Percentiles rank a stretch among this genome's conserved stretches.
phyloP scores from a whole-genome alignment of 1,284 basidiomycete genomes.

The Cutaneotrichosporon curvatum region DNA sequence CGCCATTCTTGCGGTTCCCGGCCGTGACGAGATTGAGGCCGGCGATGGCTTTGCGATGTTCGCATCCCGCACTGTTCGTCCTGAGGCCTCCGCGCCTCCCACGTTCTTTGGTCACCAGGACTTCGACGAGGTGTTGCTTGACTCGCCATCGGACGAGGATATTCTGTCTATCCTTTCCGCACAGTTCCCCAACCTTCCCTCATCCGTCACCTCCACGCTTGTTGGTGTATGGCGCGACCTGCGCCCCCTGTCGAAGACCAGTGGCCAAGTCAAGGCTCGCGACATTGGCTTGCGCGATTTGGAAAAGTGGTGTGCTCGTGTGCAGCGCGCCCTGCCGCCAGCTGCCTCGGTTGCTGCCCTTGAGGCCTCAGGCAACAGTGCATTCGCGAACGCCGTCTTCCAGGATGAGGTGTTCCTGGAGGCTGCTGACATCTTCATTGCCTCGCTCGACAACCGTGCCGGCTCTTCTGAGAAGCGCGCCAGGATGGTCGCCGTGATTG shows the following conservation, averaged over 20 bases:
- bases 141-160: conserved; percentile 59
- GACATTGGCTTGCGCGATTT: conserved; percentile 74
- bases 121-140: conserved; percentile 63
- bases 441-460: conserved; percentile 55
- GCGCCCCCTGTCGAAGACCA: conserved; percentile 35
- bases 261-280: conserved; percentile 42
- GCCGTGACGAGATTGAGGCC: conserved; percentile 62
- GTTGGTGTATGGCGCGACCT: conserved; percentile 40
- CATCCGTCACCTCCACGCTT: conserved; percentile 41
- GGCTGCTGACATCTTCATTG: conserved; percentile 88
- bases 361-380: conserved; percentile 39
- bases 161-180: conserved; percentile 61
- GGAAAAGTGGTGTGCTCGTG: conserved; percentile 75
- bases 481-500: conserved; percentile 50
- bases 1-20: conserved; percentile 63
- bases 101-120: conserved; percentile 76
- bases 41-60: conserved; percentile 69
- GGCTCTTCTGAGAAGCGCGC: conserved; percentile 28
- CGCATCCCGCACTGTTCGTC: conserved; percentile 63
- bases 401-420: conserved; percentile 89
- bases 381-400: conserved; percentile 67
- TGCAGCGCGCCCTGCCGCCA: conserved; percentile 58
- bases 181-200: conserved; percentile 59
- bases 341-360: conserved; percentile 21
- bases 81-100: conserved; percentile 46